phyloP scores from a whole-genome alignment of 257 asterid genomes.

The Solanum phureja region DNA sequence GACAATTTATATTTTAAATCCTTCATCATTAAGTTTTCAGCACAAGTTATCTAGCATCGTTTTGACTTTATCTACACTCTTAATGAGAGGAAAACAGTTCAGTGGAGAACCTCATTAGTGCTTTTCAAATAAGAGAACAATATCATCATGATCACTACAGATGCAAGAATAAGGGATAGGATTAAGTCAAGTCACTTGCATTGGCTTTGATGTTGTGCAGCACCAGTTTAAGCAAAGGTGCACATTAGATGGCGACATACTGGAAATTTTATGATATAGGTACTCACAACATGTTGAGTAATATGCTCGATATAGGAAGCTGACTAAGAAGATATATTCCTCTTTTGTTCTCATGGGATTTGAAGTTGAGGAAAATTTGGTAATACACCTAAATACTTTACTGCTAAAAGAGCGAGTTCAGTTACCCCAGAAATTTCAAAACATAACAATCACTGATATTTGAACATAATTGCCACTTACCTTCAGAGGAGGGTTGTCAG shows the following conservation, averaged over 20 bases:
- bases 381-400: background rate
- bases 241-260: background rate
- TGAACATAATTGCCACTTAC: slow-evolving; percentile 16
- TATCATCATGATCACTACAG: background rate
- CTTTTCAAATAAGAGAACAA: background rate
- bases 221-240: background rate
- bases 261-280: background rate
- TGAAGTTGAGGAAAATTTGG: background rate
- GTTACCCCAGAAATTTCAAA: background rate
- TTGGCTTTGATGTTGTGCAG: background rate
- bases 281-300: background rate
- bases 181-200: background rate
- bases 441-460: background rate
- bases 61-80: background rate
- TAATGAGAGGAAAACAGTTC: background rate
- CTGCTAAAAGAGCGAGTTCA: background rate
- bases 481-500: slow-evolving; percentile 99
- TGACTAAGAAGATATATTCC: background rate
- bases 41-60: background rate
- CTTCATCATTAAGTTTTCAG: background rate
- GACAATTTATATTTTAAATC: background rate
- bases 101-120: background rate
- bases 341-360: background rate
- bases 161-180: background rate
- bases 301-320: background rate